phyloP scores from a whole-genome alignment of 1,139 yeast genomes.

The Scheffersomyces illinoinensis region DNA sequence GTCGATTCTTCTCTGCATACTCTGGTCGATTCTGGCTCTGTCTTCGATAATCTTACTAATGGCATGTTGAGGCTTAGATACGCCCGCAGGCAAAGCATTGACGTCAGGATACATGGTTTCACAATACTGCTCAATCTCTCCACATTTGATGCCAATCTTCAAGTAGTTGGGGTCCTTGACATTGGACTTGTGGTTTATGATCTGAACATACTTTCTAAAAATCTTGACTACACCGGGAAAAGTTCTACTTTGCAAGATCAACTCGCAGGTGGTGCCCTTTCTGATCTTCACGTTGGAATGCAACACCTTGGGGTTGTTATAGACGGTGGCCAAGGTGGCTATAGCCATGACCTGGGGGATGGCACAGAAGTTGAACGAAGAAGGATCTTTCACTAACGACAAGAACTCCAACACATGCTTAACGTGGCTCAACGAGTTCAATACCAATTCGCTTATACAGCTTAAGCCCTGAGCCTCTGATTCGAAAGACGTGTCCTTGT shows the following conservation, averaged over 20 bases:
- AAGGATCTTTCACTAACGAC: slow-evolving; percentile 75
- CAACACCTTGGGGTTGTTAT: slow-evolving; percentile 76
- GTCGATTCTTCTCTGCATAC: slow-evolving; percentile 25
- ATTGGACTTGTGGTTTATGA: slow-evolving; percentile 74
- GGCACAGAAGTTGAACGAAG: slow-evolving; percentile 88
- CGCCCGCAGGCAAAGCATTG: slow-evolving; percentile 33
- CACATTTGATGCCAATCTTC: slow-evolving; percentile 80
- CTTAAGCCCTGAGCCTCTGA: slow-evolving; percentile 55
- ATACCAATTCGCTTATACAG: slow-evolving; percentile 81
- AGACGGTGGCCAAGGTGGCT: slow-evolving; percentile 85
- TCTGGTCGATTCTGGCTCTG: slow-evolving; percentile 32
- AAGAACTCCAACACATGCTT: slow-evolving; percentile 77
- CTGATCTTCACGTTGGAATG: slow-evolving; percentile 80
- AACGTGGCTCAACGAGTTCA: slow-evolving; percentile 77
- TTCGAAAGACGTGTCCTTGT: slow-evolving; percentile 39
- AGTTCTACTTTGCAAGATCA: slow-evolving; percentile 74
- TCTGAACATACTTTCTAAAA: slow-evolving; percentile 71
- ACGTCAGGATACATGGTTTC: slow-evolving; percentile 66
- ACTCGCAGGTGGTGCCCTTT: slow-evolving; percentile 82
- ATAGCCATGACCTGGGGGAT: slow-evolving; percentile 99
- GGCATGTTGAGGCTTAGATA: slow-evolving; percentile 17
- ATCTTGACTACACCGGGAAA: slow-evolving; percentile 74
- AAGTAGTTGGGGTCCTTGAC: slow-evolving; percentile 88
- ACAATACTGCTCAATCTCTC: slow-evolving; percentile 82
- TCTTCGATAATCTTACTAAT: slow-evolving; percentile 26